Evolutionary conservation across 768 basidiomycete genomes (phyloP), one percentile per base, ranked within the genome.

Genomic region (Rossbeevera mucosa): DNA sequence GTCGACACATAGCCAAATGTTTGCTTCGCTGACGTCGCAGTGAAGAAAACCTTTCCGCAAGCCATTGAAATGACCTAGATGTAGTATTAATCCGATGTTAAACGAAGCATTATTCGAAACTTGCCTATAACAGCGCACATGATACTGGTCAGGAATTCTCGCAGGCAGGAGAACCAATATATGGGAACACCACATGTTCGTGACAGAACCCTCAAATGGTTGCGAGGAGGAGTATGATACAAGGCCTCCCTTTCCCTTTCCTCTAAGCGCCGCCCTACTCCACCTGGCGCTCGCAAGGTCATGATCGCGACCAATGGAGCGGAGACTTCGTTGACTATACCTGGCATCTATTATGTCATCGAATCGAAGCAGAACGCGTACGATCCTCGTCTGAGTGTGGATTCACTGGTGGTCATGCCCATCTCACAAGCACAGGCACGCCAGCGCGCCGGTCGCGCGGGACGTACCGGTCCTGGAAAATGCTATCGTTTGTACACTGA

Each of bases 281-380:
- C 96, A 6, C 94, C 94, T 16, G 96, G 96, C 44, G 86, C 95
- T n/a, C 89, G 96, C 54, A 99, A 99, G 74, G 93, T 95, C 56
- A 94, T 98, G 64, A 91, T 99, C 60, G 95, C 96, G n/a, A 99
- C 96, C 22, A 99, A 98, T 70, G 94, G 97, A 50, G 96, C 96
- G 2, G 96, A 99, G 76, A 98, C 96, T 11, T 94, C 91, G 72
- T 77, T 99, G 66, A 98, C 96, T 7, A 99, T 98, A 63, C 93
- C 94, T 29, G 96, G 94, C 26, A 96, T 99, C 66, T 98, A 97
- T 76, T 99, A 98, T 61, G 95, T 99, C 60, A 86, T 99, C 56
- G 96, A 99, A 65, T 87, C 93, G 30, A 99, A 99, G 70, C 96
- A 99, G 71, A 98, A 97, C 64, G 95, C 94, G 1, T 99, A 96